Percentiles rank a stretch among this genome's conserved stretches.
Conservation (phyloP, 495 filamentous ascomycete species). For the Talaromyces trachyspermus region DNA sequence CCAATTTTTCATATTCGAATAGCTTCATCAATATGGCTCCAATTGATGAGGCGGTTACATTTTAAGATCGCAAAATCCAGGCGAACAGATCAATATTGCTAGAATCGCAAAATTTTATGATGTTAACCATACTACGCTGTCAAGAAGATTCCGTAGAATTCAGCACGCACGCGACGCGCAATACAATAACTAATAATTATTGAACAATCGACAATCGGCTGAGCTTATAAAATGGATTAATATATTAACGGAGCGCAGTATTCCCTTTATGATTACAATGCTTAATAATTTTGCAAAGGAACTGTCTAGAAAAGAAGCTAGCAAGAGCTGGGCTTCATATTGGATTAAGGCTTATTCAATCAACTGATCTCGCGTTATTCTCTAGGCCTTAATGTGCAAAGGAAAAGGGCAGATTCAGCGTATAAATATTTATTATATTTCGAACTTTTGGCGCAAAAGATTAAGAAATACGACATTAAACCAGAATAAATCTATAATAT, state of each 20-base stretch:
- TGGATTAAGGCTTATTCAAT: no score
- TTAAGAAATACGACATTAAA: no score
- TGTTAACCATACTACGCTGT: background rate
- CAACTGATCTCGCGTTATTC: no score
- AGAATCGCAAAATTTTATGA: background rate
- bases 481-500: no score
- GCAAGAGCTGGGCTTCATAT: background rate
- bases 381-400: no score
- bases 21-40: no score
- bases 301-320: background rate
- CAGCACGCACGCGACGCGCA: background rate
- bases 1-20: no score
- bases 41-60: no score
- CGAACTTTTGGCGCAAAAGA: no score
- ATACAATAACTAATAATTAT: background rate
- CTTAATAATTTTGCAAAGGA: background rate
- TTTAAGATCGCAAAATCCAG: background rate
- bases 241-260: background rate
- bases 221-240: background rate
- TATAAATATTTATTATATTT: no score
- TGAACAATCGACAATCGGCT: background rate
- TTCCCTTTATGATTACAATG: no score
- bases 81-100: background rate
- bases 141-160: background rate
- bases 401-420: no score